Conservation (phyloP, 805 yeast species). For the Zygosaccharomyces lentus region DNA sequence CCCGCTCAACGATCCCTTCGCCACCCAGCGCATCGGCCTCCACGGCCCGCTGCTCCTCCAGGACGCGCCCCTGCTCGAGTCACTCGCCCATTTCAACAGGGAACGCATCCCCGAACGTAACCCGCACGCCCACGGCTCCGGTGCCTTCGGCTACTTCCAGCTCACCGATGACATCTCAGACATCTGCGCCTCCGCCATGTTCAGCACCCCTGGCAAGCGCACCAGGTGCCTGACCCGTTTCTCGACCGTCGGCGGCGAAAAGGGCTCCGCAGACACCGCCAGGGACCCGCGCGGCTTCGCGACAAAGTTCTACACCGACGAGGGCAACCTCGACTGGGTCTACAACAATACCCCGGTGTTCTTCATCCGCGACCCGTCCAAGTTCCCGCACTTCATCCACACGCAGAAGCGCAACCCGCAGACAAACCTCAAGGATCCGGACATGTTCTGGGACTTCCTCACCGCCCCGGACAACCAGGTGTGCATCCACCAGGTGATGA, state of each 20-base stretch:
- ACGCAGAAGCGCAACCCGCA: slow-evolving; percentile 68
- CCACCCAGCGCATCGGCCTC: slow-evolving; percentile 68
- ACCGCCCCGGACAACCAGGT: slow-evolving; percentile 60
- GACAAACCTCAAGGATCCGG: slow-evolving; percentile 71
- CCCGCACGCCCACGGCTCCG: slow-evolving; percentile 91
- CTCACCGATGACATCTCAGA: slow-evolving; percentile 82
- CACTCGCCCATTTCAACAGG: slow-evolving; percentile 81
- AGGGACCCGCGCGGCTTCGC: slow-evolving; percentile 72
- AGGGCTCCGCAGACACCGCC: slow-evolving; percentile 60
- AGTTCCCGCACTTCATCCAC: slow-evolving; percentile 63
- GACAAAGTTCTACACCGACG: slow-evolving; percentile 61
- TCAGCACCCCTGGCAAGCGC: slow-evolving; percentile 72
- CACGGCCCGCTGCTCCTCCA: slow-evolving; percentile 79
- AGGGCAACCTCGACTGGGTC: slow-evolving; percentile 68
- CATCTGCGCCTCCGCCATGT: slow-evolving; percentile 63
- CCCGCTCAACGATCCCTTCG: slow-evolving; percentile 73
- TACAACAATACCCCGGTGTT: slow-evolving; percentile 69
- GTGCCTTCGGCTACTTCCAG: slow-evolving; percentile 83
- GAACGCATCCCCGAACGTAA: slow-evolving; percentile 91
- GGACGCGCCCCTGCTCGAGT: slow-evolving; percentile 75
- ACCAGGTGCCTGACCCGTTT: slow-evolving; percentile 70
- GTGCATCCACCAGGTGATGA: slow-evolving; percentile 65
- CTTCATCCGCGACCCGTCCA: slow-evolving; percentile 59
- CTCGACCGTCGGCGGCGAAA: slow-evolving; percentile 68
- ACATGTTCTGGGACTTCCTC: slow-evolving; percentile 83